A percentile compares a stretch with the other conserved stretches of the same genome.
Conservation (phyloP, 805 yeast genomes). For the Maudiozyma pseudohumilis region DNA sequence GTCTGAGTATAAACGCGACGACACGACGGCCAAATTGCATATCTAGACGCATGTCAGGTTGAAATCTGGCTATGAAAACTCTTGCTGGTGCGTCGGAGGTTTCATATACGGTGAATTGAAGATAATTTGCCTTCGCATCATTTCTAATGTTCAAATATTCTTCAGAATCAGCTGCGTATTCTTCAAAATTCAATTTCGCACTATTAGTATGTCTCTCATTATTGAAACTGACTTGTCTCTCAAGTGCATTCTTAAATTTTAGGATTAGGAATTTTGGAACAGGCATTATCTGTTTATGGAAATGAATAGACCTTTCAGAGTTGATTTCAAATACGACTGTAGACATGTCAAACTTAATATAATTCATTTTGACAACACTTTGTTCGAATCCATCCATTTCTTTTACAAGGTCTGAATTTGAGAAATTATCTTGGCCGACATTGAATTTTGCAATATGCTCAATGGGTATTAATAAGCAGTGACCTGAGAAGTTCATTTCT, state of each 20-base stretch:
- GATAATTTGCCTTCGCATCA: constrained; percentile 25
- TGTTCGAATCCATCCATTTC: constrained; percentile 42
- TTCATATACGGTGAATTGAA: constrained; percentile 30
- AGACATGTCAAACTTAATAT: constrained; percentile 34
- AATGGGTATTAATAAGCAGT: constrained; percentile 71
- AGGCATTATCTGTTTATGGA: constrained; percentile 70
- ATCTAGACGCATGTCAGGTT: constrained; percentile 41
- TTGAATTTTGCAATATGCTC: constrained; percentile 50
- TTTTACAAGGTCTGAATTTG: constrained; percentile 17
- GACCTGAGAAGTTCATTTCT: constrained; percentile 58
- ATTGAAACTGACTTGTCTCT: constrained; percentile 36
- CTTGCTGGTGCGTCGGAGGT: constrained; percentile 22
- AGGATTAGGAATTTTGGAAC: constrained; percentile 37
- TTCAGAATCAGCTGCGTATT: constrained; percentile 17
- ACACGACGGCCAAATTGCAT: constrained; percentile 79
- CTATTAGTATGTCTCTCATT: constrained; percentile 39
- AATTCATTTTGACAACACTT: constrained; percentile 41
- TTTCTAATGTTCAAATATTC: constrained; percentile 22
- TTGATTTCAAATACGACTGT: constrained; percentile 65
- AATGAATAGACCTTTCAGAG: constrained; percentile 55
- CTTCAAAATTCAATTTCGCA: constrained; percentile 35
- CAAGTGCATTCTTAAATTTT: constrained; percentile 38
- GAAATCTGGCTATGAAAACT: constrained; percentile 27
- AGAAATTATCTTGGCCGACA: constrained; percentile 16
- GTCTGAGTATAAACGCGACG: constrained; percentile 50